Evolutionary conservation across 2,329 filamentous ascomycete genomes (phyloP).

Genomic region (Paraphoma chrysanthemicola): DNA sequence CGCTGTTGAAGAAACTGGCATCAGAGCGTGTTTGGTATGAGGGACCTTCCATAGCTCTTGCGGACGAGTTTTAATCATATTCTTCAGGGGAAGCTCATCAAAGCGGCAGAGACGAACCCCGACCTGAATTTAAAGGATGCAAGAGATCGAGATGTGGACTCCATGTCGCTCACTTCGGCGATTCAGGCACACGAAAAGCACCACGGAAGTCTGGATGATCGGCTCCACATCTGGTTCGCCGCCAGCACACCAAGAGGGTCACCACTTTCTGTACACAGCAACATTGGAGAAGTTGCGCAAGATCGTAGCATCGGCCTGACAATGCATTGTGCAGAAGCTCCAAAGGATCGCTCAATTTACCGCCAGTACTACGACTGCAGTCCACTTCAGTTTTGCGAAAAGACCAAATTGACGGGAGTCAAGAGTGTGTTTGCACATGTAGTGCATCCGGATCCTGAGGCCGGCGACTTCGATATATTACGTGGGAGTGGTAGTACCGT

Average conservation of each 20-base stretch:
- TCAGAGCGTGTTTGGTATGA: constrained; percentile 36
- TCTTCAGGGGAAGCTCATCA: constrained; percentile 46
- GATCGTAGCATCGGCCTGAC: constrained; percentile 54
- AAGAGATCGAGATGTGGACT: constrained; percentile 45
- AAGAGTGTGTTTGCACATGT: constrained; percentile 33
- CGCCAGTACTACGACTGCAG: constrained; percentile 49
- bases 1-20: constrained; percentile 43
- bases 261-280: constrained; percentile 45
- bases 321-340: constrained; percentile 57
- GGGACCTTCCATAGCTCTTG: not conserved
- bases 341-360: constrained; percentile 49
- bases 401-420: constrained; percentile 47
- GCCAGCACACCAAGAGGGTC: constrained; percentile 57
- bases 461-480: constrained; percentile 51
- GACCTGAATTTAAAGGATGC: constrained; percentile 44
- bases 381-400: constrained; percentile 37
- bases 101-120: constrained; percentile 44
- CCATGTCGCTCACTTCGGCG: constrained; percentile 45
- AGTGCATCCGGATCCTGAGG: constrained; percentile 54
- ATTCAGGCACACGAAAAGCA: constrained; percentile 39
- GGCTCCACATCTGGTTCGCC: constrained; percentile 58
- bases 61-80: not conserved
- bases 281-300: constrained; percentile 51
- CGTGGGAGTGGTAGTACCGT: constrained; percentile 37
- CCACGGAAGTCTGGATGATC: constrained; percentile 46